phyloP scores from a whole-genome alignment of 768 basidiomycete species.

The Amanita jacksonii region DNA sequence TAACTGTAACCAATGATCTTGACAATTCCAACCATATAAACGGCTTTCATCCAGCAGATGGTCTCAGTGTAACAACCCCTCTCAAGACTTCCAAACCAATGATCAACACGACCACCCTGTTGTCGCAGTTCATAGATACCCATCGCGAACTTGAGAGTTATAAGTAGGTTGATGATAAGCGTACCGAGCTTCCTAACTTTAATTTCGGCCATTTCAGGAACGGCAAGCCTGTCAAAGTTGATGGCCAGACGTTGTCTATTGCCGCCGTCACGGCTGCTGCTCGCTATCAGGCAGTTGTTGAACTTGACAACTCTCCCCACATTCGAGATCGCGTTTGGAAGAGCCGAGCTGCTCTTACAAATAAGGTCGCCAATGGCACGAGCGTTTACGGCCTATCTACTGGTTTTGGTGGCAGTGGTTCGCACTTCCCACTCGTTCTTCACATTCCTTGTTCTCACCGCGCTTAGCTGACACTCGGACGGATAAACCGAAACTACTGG shows the following conservation, averaged over 20 bases:
- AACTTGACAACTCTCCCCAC: constrained; percentile 28
- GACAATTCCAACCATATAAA: neutral
- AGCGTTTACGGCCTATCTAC: constrained; percentile 80
- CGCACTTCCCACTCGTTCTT: constrained; percentile 13
- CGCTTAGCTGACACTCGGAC: constrained; percentile 64
- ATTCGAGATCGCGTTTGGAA: constrained; percentile 47
- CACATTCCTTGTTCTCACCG: constrained; percentile 7
- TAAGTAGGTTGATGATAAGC: constrained; percentile 37
- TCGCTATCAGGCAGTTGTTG: constrained; percentile 38
- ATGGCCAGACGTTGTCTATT: constrained; percentile 56
- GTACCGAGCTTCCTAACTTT: constrained; percentile 33
- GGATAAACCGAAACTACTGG: constrained; percentile 50
- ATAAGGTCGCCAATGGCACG: constrained; percentile 56
- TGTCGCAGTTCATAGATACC: constrained; percentile 33
- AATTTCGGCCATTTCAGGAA: constrained; percentile 31
- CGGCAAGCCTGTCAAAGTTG: constrained; percentile 46
- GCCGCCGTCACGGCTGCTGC: constrained; percentile 62
- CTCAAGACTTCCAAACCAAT: neutral
- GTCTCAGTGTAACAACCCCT: neutral
- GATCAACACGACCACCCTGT: constrained; percentile 13
- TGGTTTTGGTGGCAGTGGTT: constrained; percentile 69
- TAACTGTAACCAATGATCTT: constrained; percentile 12
- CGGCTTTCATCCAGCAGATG: constrained; percentile 1
- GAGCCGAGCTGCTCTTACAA: constrained; percentile 56
- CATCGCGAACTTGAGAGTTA: constrained; percentile 45